phyloP scores from a whole-genome alignment of 2,329 filamentous ascomycete genomes.

The Clathrospora elynae region DNA sequence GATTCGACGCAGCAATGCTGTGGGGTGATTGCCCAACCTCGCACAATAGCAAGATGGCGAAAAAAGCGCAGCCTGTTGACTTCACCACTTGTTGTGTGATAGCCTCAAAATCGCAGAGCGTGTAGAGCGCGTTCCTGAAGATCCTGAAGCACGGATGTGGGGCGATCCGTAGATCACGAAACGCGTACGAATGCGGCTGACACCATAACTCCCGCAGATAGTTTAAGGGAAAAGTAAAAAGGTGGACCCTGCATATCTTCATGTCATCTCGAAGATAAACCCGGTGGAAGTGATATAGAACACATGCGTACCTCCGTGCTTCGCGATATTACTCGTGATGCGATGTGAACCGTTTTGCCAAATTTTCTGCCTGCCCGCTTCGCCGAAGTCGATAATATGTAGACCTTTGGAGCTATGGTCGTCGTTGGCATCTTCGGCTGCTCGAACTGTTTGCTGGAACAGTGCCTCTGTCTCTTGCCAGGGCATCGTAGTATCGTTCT shows the following conservation, averaged over 20 bases:
- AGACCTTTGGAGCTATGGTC: conserved; percentile 22
- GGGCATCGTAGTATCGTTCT: conserved; percentile 44
- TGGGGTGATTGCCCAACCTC: conserved; percentile 12
- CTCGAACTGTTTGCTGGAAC: conserved; percentile 35
- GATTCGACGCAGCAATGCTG: conserved; percentile 3
- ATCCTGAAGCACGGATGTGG: conserved; percentile 15
- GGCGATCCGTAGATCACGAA: conserved; percentile 15
- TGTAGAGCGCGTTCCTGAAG: too few species aligned
- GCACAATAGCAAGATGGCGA: too few species aligned
- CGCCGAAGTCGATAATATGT: conserved; percentile 38
- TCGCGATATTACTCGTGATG: conserved; percentile 44
- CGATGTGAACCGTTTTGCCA: conserved; percentile 32
- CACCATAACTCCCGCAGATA: too few species aligned
- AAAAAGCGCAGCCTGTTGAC: too few species aligned
- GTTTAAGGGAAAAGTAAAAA: too few species aligned
- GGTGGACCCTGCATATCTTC: too few species aligned
- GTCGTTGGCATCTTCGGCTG: conserved; percentile 24
- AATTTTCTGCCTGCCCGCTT: conserved; percentile 41
- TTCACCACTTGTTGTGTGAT: too few species aligned
- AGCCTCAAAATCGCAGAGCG: too few species aligned
- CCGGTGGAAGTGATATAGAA: too few species aligned
- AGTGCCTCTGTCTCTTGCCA: conserved; percentile 43
- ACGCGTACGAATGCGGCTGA: too few species aligned
- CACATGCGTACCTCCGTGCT: conserved; percentile 48
- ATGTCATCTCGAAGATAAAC: too few species aligned